Percentiles rank a stretch among this genome's conserved stretches.
These are phyloP conservation scores for Limtongia smithiae DNA, from an alignment of 805 yeast species.

Conservation along the genomic window DNA sequence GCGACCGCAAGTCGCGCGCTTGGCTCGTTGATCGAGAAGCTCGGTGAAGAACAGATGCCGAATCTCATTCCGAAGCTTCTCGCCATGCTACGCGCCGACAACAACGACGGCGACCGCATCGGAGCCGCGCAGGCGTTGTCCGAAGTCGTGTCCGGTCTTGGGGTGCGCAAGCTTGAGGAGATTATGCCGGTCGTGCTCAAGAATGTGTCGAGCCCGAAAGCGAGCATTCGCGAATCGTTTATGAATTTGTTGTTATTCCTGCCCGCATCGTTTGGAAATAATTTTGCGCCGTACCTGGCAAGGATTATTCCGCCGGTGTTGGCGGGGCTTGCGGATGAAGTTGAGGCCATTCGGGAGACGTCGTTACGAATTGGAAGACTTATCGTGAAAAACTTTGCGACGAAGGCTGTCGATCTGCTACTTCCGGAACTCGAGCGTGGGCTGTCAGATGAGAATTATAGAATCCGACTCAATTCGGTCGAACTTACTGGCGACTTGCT, in stretches of 20 bases:
- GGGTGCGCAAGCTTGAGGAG: slow-evolving; percentile 82
- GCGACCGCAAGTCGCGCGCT: slow-evolving; percentile 97
- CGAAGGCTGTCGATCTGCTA: slow-evolving; percentile 85
- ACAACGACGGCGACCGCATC: slow-evolving; percentile 81
- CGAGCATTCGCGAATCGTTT: slow-evolving; percentile 82
- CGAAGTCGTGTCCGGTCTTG: slow-evolving; percentile 90
- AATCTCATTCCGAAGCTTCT: slow-evolving; percentile 77
- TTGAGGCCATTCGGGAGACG: slow-evolving; percentile 82
- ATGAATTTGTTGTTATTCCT: slow-evolving; percentile 83
- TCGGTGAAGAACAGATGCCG: slow-evolving; percentile 96
- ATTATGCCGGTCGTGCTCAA: slow-evolving; percentile 73
- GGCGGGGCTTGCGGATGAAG: slow-evolving; percentile 83
- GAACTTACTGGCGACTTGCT: slow-evolving; percentile 92
- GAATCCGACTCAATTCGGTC: slow-evolving; percentile 89
- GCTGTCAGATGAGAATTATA: slow-evolving; percentile 70
- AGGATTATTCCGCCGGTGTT: slow-evolving; percentile 88
- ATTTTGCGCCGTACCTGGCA: slow-evolving; percentile 82
- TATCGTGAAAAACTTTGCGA: slow-evolving; percentile 85
- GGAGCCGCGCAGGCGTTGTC: slow-evolving; percentile 97
- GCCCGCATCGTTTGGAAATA: slow-evolving; percentile 92
- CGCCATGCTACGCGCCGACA: slow-evolving; percentile 69
- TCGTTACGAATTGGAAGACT: slow-evolving; percentile 90
- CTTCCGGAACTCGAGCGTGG: slow-evolving; percentile 94
- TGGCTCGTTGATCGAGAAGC: slow-evolving; percentile 91
- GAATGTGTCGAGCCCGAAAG: slow-evolving; percentile 62